Conservation (phyloP, 202 grass and related monocot genomes). For the Zizania palustris region DNA sequence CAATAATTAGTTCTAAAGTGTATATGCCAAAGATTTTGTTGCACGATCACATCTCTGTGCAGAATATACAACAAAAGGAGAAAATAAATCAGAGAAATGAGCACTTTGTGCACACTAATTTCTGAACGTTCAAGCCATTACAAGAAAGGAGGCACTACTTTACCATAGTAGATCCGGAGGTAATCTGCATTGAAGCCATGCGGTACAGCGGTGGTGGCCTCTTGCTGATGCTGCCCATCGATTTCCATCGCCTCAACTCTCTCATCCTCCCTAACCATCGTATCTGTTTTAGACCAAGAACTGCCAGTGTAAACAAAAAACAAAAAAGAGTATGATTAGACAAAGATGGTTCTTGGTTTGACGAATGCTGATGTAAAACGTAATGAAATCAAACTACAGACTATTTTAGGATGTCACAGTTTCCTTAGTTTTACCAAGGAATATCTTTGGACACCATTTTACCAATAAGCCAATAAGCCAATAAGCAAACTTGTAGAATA, state of each 20-base stretch:
- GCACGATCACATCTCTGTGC: neutral
- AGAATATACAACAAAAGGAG: neutral
- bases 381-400: no score
- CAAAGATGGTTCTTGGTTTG: neutral
- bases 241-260: slow-evolving; percentile 62
- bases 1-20: neutral
- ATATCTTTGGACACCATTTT: no score
- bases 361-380: no score
- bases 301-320: neutral
- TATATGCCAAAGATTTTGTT: neutral
- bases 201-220: slow-evolving; percentile 10
- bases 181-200: slow-evolving; percentile 57
- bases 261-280: slow-evolving; percentile 48
- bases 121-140: neutral
- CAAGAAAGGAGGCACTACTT: slow-evolving; percentile 3
- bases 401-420: neutral
- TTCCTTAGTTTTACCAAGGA: no score
- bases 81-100: neutral
- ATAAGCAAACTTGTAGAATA: no score
- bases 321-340: neutral
- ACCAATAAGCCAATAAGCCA: no score
- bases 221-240: slow-evolving; percentile 37
- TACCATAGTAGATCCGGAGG: slow-evolving; percentile 79
- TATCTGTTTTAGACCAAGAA: neutral
- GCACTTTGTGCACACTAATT: neutral